These are phyloP conservation scores for Saccharomycopsis fodiens DNA, from an alignment of 805 yeast genomes.

Conservation along the genomic window DNA sequence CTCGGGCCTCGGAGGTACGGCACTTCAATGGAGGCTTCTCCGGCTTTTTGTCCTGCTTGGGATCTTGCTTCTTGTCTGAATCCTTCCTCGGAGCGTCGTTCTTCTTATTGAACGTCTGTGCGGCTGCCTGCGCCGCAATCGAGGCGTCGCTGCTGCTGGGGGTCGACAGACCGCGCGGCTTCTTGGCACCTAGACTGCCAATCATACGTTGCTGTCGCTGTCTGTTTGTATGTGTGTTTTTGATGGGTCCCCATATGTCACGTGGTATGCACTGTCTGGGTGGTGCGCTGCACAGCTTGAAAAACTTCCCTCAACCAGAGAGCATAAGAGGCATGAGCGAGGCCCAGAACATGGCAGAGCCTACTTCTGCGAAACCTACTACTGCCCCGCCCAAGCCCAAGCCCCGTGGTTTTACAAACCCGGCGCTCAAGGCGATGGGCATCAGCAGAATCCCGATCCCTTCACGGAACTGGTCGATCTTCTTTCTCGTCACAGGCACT, in stretches of 20 bases:
- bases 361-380: not conserved
- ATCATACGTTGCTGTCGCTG: not conserved
- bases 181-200: not conserved
- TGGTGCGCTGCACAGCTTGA: no score
- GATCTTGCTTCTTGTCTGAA: no score
- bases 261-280: no score
- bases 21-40: not conserved
- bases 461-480: constrained; percentile 87
- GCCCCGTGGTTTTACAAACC: constrained; percentile 48
- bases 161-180: not conserved
- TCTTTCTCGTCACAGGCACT: constrained; percentile 63
- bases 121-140: constrained; percentile 16
- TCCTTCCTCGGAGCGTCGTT: no score
- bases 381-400: no score
- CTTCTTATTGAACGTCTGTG: constrained; percentile 16
- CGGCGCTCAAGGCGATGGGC: constrained; percentile 82
- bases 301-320: no score
- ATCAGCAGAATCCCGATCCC: constrained; percentile 72
- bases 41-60: no score
- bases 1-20: not conserved
- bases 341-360: no score
- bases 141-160: constrained; percentile 3
- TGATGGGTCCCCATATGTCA: no score
- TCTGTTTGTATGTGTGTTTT: no score
- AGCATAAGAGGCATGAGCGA: no score